These are phyloP conservation scores for Eimeria sp. DNA, from an alignment of 169 alveolate genomes.

Conservation along the genomic window DNA sequence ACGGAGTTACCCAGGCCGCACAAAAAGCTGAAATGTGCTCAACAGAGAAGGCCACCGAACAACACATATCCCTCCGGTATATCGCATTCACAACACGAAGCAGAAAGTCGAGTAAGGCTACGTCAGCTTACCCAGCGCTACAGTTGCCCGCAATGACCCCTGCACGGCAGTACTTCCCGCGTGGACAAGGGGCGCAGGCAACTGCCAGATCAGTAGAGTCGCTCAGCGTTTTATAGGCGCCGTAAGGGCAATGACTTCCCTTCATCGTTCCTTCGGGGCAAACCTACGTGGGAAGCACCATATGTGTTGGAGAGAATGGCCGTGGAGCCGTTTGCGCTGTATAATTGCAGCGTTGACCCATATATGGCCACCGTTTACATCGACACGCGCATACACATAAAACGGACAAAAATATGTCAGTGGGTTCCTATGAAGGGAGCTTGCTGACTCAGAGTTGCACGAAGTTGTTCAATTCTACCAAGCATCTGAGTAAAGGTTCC, in stretches of 20 bases:
- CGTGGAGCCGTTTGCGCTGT: background rate
- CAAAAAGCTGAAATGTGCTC: conserved; percentile 9
- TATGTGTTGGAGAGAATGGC: background rate
- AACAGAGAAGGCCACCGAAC: background rate
- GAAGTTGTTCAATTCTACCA: background rate
- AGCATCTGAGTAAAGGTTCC: background rate
- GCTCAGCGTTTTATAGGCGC: background rate
- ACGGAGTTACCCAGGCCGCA: conserved; percentile 55
- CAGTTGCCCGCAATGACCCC: conserved; percentile 51
- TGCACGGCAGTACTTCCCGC: conserved; percentile 57
- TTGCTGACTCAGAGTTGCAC: background rate
- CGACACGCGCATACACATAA: background rate
- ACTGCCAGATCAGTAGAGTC: background rate
- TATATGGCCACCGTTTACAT: background rate
- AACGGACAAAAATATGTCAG: background rate
- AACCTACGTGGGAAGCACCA: conserved; percentile 5
- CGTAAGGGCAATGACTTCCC: conserved; percentile 55
- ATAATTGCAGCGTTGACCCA: background rate
- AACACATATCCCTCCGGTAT: background rate
- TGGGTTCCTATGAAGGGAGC: background rate
- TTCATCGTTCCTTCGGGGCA: conserved; percentile 64
- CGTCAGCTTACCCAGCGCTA: conserved; percentile 34
- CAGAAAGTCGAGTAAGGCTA: background rate
- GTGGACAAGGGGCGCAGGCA: conserved; percentile 62
- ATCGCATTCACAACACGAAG: background rate